Evolutionary conservation across 129 eudicot genomes (phyloP).

Genomic region (Centrapalus pauciflorus): DNA sequence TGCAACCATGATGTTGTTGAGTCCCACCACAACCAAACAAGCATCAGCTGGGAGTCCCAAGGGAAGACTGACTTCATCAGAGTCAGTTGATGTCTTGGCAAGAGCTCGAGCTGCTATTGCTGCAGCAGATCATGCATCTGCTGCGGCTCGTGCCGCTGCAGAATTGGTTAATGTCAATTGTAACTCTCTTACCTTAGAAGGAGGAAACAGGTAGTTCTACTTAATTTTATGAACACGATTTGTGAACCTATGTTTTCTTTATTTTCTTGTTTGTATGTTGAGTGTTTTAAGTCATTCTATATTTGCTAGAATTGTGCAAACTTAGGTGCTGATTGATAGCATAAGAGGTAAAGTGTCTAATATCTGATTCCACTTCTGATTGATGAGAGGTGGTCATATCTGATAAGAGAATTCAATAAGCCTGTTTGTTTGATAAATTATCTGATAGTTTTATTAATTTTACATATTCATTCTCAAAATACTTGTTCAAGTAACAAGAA

Average conservation of each 20-base stretch:
- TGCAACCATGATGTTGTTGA: slow-evolving; percentile 6
- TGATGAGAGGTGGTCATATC: no score
- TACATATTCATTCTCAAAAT: no score
- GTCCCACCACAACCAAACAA: slow-evolving; percentile 24
- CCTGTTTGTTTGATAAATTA: no score
- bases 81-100: slow-evolving; percentile 64
- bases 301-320: slow-evolving; percentile 4
- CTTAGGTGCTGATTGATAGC: no score
- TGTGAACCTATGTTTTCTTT: neutral
- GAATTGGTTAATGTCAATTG: slow-evolving; percentile 50
- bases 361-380: no score
- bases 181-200: slow-evolving; percentile 24
- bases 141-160: slow-evolving; percentile 96
- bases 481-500: no score
- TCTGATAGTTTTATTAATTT: no score
- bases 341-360: no score
- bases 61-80: slow-evolving; percentile 21
- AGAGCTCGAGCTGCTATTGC: slow-evolving; percentile 89
- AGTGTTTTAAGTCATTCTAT: neutral
- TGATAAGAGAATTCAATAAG: no score
- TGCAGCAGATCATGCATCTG: slow-evolving; percentile 87
- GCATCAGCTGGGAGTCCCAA: slow-evolving; percentile 16
- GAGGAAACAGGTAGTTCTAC: slow-evolving; percentile 23
- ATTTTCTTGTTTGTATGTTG: neutral
- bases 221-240: neutral